Conservation (phyloP, 2,329 filamentous ascomycete genomes). For the Trichoderma guizhouense region DNA sequence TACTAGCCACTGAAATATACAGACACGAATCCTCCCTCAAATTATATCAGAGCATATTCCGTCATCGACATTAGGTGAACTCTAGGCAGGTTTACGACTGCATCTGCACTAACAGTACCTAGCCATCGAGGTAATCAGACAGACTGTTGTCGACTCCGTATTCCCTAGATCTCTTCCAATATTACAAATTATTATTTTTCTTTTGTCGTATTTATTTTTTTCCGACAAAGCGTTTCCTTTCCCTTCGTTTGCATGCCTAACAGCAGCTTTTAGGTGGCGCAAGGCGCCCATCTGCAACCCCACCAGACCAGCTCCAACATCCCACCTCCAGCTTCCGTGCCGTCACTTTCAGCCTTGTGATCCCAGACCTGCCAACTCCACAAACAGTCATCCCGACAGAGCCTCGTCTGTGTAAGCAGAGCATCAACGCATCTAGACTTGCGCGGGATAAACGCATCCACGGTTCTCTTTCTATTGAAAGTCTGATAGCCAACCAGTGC, state of each 20-base stretch:
- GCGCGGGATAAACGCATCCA: not conserved
- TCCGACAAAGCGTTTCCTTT: not conserved
- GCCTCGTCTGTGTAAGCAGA: not conserved
- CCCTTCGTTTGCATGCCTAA: not conserved
- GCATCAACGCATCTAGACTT: not conserved
- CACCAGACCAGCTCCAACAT: slow-evolving; percentile 14
- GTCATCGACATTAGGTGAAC: not conserved
- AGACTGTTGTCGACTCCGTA: not conserved
- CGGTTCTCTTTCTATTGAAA: not conserved
- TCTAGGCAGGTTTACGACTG: not conserved
- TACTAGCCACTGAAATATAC: not conserved
- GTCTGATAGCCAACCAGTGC: not conserved
- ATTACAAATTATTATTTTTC: not conserved
- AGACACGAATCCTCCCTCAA: not conserved
- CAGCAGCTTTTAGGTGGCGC: not conserved
- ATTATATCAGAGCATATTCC: not conserved
- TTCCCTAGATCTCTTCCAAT: not conserved
- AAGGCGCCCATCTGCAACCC: not conserved
- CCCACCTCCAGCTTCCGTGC: slow-evolving; percentile 11
- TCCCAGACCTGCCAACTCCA: not conserved
- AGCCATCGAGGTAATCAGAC: not conserved
- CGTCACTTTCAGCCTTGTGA: slow-evolving; percentile 17
- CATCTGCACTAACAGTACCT: not conserved
- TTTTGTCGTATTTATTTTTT: not conserved
- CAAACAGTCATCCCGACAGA: not conserved